Evolutionary conservation across 176 grass and related monocot genomes (phyloP), one percentile per base, ranked within the genome.

Genomic region (Leersia perrieri): DNA sequence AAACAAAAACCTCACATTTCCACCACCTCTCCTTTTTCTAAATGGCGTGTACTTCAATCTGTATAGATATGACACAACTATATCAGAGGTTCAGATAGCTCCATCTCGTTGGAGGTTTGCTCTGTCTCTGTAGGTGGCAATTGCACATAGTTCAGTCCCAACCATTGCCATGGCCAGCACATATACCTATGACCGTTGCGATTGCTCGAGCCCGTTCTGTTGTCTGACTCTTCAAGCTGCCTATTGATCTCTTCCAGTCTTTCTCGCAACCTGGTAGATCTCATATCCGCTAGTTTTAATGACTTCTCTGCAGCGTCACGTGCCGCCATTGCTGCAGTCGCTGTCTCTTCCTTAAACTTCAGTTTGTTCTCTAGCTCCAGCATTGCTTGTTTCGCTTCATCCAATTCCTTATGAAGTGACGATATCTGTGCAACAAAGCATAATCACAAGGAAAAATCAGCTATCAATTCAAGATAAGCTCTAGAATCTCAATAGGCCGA

Each of bases 131-230:
- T 42, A 0, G 86, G 88, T 4, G 75, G 75, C 33, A 91, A 72
- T 29, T 77, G 81, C 31, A 93, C 97, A 36, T 90, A 85, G 84
- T 99, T 93, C 64, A 99, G 78, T 13, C 90, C 93, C 69, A 99
- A 76, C 97, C 93, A 99, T 78, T 99, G 92, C 97, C 97, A 99
- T 4, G 97, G 93, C 93, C 97, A 99, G 89, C 97, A 99, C 47
- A 92, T 70, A 8, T 99, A 99, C 79, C 93, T 87, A 73, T 88
- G 79, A 41, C 90, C 65, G 47, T 47, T 88, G n/a, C 25, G 51
- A 38, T 63, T 90, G 22, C 60, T 29, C 5, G 55, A 82, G 28
- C 87, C 80, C 1, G 11, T 63, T 79, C 33, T 85, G 15, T 60
- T 89, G 10, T 96, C 90, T 2, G 86, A 86, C 82, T 96, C 92